phyloP scores from a whole-genome alignment of 2,329 filamentous ascomycete species.

The Aureobasidium lini region DNA sequence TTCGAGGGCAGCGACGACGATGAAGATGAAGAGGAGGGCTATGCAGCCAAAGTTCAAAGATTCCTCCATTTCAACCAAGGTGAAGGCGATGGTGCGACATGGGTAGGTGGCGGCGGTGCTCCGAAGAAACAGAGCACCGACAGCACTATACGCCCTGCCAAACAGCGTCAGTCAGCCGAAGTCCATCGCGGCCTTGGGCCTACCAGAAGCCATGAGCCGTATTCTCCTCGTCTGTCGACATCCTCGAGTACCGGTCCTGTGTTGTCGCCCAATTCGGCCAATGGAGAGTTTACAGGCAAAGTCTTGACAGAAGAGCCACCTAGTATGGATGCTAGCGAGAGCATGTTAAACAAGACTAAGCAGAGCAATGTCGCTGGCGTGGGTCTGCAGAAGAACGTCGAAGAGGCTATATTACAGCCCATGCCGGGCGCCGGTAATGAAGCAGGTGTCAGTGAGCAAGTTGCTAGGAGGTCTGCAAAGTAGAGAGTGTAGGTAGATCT shows the following conservation, averaged over 20 bases:
- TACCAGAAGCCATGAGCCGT: slow-evolving; percentile 15
- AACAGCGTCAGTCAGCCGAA: slow-evolving; percentile 23
- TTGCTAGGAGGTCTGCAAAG: not conserved
- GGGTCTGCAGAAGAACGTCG: slow-evolving; percentile 28
- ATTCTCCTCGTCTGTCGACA: slow-evolving; percentile 23
- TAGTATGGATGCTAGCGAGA: slow-evolving; percentile 21
- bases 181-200: slow-evolving; percentile 16
- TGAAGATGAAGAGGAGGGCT: slow-evolving; percentile 36
- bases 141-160: not conserved
- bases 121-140: not conserved
- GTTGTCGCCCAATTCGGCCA: slow-evolving; percentile 18
- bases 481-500: not conserved
- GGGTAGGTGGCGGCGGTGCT: not conserved
- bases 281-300: slow-evolving; percentile 8
- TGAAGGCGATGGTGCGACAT: not conserved
- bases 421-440: not conserved
- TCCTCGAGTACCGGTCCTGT: slow-evolving; percentile 15
- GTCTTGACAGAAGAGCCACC: slow-evolving; percentile 9
- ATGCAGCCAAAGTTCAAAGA: slow-evolving; percentile 22
- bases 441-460: not conserved
- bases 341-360: slow-evolving; percentile 18
- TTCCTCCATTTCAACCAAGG: not conserved
- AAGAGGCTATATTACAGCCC: slow-evolving; percentile 17
- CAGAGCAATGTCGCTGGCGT: slow-evolving; percentile 19
- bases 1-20: slow-evolving; percentile 41